Conservation (phyloP, 1,284 basidiomycete species). For the Ustilago lituana region DNA sequence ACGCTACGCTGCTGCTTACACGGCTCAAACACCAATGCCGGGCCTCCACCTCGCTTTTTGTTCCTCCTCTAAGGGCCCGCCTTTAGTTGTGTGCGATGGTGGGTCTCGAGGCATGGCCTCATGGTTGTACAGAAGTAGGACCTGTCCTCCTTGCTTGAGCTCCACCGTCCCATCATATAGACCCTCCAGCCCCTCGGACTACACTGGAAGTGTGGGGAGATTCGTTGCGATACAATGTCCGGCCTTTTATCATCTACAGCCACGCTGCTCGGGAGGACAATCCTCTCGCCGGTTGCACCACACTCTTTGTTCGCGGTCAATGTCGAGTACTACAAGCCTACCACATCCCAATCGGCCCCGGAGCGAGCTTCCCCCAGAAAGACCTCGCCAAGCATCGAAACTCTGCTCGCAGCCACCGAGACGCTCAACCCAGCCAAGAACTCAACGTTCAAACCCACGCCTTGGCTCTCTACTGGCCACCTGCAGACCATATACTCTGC, state of each 20-base stretch:
- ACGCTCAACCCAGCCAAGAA: slow-evolving; percentile 35
- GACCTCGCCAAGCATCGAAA: slow-evolving; percentile 23
- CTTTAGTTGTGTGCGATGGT: background rate
- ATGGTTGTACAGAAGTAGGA: background rate
- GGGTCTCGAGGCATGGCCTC: slow-evolving; percentile 2
- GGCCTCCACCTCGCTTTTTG: slow-evolving; percentile 2
- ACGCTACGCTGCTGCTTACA: slow-evolving; percentile 5
- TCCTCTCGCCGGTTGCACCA: slow-evolving; percentile 42
- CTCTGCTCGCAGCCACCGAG: slow-evolving; percentile 34
- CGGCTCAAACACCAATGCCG: background rate
- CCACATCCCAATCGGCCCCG: background rate
- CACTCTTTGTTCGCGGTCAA: slow-evolving; percentile 45
- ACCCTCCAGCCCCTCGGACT: no score
- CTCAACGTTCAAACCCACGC: slow-evolving; percentile 33
- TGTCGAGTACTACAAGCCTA: slow-evolving; percentile 40
- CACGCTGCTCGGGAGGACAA: slow-evolving; percentile 30
- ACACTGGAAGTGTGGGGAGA: background rate
- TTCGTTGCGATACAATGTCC: slow-evolving; percentile 21
- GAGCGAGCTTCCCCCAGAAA: background rate
- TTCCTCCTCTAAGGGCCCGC: no score
- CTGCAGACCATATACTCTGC: slow-evolving; percentile 64
- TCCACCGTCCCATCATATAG: background rate
- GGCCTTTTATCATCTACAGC: slow-evolving; percentile 33
- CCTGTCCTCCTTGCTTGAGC: background rate
- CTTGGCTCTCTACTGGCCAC: slow-evolving; percentile 59